Evolutionary conservation across 2,329 filamentous ascomycete genomes (phyloP).

Genomic region (Beauveria pseudobassiana): DNA sequence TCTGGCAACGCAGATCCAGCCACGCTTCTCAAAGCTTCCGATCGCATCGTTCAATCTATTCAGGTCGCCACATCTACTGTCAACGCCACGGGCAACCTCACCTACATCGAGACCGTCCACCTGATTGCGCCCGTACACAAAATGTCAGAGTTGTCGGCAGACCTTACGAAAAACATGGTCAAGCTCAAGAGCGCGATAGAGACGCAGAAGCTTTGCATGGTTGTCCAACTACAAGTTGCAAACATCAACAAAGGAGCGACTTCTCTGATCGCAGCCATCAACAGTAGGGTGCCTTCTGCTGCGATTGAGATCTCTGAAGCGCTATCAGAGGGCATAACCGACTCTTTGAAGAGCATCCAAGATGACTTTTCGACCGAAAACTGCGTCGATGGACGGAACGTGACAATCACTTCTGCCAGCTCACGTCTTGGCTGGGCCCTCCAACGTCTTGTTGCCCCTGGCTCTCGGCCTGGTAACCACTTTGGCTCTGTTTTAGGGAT

Average conservation of each 20-base stretch:
- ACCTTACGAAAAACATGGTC: background rate
- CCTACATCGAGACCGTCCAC: constrained; percentile 5
- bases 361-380: background rate
- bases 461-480: background rate
- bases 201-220: constrained; percentile 19
- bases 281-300: background rate
- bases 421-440: background rate
- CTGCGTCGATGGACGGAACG: constrained; percentile 4
- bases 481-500: background rate
- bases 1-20: background rate
- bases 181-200: constrained; percentile 17
- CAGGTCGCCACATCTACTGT: background rate
- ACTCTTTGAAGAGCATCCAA: background rate
- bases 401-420: background rate
- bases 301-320: background rate
- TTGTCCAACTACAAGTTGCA: constrained; percentile 13
- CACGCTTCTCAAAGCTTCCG: background rate
- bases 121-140: constrained; percentile 4
- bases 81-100: background rate
- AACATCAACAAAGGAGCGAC: background rate
- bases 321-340: constrained; percentile 4
- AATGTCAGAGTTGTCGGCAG: background rate
- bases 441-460: background rate
- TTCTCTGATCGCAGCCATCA: background rate
- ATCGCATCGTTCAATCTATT: background rate